Percentiles rank a stretch among this genome's conserved stretches.
These are phyloP conservation scores for Strobilomyces dryophilus DNA, from an alignment of 768 basidiomycete genomes.

Conservation along the genomic window DNA sequence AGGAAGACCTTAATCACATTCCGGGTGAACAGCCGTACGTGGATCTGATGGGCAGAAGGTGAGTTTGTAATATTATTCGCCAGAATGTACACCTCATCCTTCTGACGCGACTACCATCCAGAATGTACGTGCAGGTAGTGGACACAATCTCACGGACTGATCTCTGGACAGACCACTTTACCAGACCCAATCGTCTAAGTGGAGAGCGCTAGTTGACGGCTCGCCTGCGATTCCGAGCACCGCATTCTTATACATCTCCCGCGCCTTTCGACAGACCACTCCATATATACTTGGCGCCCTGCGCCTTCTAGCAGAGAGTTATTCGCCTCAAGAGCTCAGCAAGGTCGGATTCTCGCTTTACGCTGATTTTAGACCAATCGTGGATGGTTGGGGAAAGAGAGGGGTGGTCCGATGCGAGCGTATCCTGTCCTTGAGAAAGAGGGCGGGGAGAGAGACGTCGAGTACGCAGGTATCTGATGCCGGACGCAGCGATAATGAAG, in stretches of 20 bases:
- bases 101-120: slow-evolving; percentile 11
- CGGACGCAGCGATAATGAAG: neutral
- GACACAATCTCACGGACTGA: slow-evolving; percentile 1
- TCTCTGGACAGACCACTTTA: slow-evolving; percentile 63
- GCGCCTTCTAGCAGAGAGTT: slow-evolving; percentile 62
- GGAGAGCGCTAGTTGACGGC: slow-evolving; percentile 79
- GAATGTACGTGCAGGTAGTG: slow-evolving; percentile 36
- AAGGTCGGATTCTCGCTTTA: slow-evolving; percentile 74
- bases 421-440: slow-evolving; percentile 59
- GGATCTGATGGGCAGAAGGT: slow-evolving; percentile 80
- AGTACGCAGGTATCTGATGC: slow-evolving; percentile 10
- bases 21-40: slow-evolving; percentile 71
- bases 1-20: slow-evolving; percentile 51
- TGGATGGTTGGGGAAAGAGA: slow-evolving; percentile 80
- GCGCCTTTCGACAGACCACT: slow-evolving; percentile 74
- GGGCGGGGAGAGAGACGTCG: slow-evolving; percentile 12
- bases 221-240: slow-evolving; percentile 63
- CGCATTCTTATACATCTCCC: slow-evolving; percentile 84
- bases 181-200: slow-evolving; percentile 60
- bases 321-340: slow-evolving; percentile 55
- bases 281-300: slow-evolving; percentile 76
- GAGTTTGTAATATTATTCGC: slow-evolving; percentile 9
- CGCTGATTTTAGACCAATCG: slow-evolving; percentile 79
- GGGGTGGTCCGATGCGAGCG: slow-evolving; percentile 67
- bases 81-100: neutral